Evolutionary conservation across 106 monocot species (phyloP).

Genomic region (Ottelia alismoides): DNA sequence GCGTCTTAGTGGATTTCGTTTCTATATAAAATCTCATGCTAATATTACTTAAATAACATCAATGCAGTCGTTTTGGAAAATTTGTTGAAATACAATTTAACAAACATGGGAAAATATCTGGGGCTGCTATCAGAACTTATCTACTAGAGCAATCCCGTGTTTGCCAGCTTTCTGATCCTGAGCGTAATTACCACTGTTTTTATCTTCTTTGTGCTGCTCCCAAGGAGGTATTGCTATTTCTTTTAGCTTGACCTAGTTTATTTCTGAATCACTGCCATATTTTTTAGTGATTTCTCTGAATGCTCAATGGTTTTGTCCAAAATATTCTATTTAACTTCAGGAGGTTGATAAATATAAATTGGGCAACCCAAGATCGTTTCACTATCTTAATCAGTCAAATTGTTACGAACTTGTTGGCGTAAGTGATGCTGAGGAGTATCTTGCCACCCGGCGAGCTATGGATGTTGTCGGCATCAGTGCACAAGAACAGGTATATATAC

Average conservation of each 20-base stretch:
- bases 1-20: no score
- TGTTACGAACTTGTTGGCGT: constrained; percentile 66
- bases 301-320: no score
- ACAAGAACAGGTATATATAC: constrained; percentile 51
- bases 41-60: not conserved
- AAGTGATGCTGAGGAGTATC: constrained; percentile 64
- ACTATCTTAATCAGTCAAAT: constrained; percentile 76
- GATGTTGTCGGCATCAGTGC: constrained; percentile 64
- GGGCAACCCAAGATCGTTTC: constrained; percentile 53
- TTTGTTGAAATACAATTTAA: constrained; percentile 86
- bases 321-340: no score
- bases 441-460: constrained; percentile 69
- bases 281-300: not conserved
- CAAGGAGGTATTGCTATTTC: constrained; percentile 24
- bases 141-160: constrained; percentile 71
- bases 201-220: constrained; percentile 80
- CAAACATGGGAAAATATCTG: constrained; percentile 69
- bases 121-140: constrained; percentile 78
- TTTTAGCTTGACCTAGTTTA: not conserved
- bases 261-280: not conserved
- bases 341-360: constrained; percentile 62
- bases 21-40: not conserved
- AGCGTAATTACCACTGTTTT: constrained; percentile 79
- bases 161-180: constrained; percentile 71
- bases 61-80: constrained; percentile 68